Percentiles rank a stretch among this genome's conserved stretches.
phyloP scores from a whole-genome alignment of 176 grass and related monocot genomes.

The Urochloa ruziziensis region DNA sequence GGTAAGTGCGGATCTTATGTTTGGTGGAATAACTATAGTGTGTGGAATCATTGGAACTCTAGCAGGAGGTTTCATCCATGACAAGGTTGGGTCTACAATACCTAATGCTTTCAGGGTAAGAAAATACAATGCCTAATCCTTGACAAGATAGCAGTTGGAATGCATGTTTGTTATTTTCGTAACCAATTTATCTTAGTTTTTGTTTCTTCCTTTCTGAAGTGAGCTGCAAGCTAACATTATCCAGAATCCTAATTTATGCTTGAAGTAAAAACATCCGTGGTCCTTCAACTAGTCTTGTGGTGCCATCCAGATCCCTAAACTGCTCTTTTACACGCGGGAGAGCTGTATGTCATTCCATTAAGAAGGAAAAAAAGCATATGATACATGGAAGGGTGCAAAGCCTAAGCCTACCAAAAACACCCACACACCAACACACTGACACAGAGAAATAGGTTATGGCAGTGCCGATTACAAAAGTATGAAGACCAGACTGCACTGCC shows the following conservation, averaged over 20 bases:
- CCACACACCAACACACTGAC: no score
- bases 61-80: conserved; percentile 82
- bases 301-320: not conserved
- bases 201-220: not conserved
- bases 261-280: not conserved
- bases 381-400: no score
- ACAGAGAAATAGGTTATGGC: no score
- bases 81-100: conserved; percentile 80
- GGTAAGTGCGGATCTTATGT: conserved; percentile 90
- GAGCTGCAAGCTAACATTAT: not conserved
- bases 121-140: not conserved
- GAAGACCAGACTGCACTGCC: no score
- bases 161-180: not conserved
- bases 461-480: no score
- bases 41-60: conserved; percentile 96
- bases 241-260: not conserved
- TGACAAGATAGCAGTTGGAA: conserved; percentile 1
- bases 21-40: conserved; percentile 96
- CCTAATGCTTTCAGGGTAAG: conserved; percentile 94
- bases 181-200: not conserved
- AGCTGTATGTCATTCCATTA: no score
- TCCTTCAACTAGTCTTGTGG: not conserved
- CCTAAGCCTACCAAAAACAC: no score
- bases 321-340: not conserved
- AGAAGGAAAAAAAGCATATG: no score